Conservation (phyloP, 2,329 filamentous ascomycete species). For the Pyrenophora tritici-repentis region DNA sequence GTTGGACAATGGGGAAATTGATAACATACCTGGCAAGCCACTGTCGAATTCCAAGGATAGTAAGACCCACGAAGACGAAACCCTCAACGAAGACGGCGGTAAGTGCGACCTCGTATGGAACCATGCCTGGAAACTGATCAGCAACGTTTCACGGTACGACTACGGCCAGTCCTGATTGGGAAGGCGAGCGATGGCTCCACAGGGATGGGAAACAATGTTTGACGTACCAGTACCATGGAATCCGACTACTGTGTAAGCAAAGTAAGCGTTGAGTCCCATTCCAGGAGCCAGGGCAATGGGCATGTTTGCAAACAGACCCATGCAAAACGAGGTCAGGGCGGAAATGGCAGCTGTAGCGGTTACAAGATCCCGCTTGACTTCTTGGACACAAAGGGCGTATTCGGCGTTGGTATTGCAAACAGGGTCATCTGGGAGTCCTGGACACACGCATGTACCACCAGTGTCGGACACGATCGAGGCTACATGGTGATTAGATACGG, state of each 20-base stretch:
- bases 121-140: conserved; percentile 49
- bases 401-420: conserved; percentile 61
- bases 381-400: conserved; percentile 66
- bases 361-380: conserved; percentile 76
- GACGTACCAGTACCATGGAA: conserved; percentile 68
- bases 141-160: conserved; percentile 14
- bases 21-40: conserved; percentile 58
- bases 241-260: conserved; percentile 80
- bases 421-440: conserved; percentile 51
- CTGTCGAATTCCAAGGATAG: conserved; percentile 72
- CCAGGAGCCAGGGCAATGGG: conserved; percentile 75
- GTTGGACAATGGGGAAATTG: neutral
- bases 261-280: conserved; percentile 87
- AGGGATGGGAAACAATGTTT: conserved; percentile 18
- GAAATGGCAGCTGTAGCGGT: conserved; percentile 85
- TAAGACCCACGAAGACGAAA: conserved; percentile 80
- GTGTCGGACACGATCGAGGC: conserved; percentile 70
- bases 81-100: conserved; percentile 90
- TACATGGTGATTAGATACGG: conserved; percentile 18
- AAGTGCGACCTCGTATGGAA: conserved; percentile 76
- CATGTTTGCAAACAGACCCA: conserved; percentile 83
- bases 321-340: conserved; percentile 77
- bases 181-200: conserved; percentile 19
- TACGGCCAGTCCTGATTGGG: neutral
- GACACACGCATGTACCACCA: conserved; percentile 77